A percentile compares a stretch with the other conserved stretches of the same genome.
These are phyloP conservation scores for Russula vinacea DNA, from an alignment of 768 basidiomycete genomes.

Conservation along the genomic window DNA sequence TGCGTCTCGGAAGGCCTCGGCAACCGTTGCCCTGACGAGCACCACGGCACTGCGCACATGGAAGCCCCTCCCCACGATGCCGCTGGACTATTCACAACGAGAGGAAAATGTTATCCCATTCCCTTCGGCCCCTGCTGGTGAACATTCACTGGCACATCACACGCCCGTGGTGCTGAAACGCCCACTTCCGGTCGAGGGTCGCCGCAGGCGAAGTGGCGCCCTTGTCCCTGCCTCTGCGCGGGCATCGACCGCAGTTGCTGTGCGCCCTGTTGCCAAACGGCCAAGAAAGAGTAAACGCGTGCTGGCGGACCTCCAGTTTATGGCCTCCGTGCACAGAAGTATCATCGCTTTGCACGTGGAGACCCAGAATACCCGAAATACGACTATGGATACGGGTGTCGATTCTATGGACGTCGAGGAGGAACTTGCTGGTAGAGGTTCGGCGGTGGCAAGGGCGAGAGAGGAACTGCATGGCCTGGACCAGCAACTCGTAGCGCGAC, in stretches of 20 bases:
- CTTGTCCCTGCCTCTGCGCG: slow-evolving; percentile 19
- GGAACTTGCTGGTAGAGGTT: neutral
- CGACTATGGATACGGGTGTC: neutral
- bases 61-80: slow-evolving; percentile 5
- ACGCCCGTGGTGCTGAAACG: slow-evolving; percentile 19
- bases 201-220: slow-evolving; percentile 23
- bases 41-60: slow-evolving; percentile 23
- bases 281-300: slow-evolving; percentile 28
- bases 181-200: slow-evolving; percentile 18
- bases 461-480: slow-evolving; percentile 22
- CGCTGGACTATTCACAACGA: neutral
- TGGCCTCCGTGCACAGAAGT: slow-evolving; percentile 28
- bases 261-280: slow-evolving; percentile 25
- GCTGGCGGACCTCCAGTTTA: slow-evolving; percentile 29
- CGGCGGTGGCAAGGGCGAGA: slow-evolving; percentile 4
- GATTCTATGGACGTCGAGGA: slow-evolving; percentile 18
- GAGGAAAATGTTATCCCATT: slow-evolving; percentile 19
- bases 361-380: neutral
- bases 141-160: neutral
- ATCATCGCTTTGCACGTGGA: slow-evolving; percentile 20
- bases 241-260: slow-evolving; percentile 1
- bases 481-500: slow-evolving; percentile 20
- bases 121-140: slow-evolving; percentile 9
- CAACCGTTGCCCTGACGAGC: slow-evolving; percentile 27
- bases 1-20: slow-evolving; percentile 23